Evolutionary conservation across 805 yeast genomes (phyloP).

Genomic region (Diddensiella transvaalensis): DNA sequence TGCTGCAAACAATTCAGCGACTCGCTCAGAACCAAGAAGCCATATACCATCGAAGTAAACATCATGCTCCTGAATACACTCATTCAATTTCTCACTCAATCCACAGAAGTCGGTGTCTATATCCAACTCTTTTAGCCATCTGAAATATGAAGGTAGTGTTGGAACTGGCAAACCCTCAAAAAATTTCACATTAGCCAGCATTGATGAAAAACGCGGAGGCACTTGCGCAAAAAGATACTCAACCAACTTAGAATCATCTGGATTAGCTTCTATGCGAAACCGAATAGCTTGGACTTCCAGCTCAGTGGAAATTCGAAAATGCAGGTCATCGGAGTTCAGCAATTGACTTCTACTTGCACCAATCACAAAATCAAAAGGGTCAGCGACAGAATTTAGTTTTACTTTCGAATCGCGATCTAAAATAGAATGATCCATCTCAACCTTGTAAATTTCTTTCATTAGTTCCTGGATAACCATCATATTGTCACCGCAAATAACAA

Average conservation of each 20-base stretch:
- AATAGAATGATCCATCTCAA: not conserved
- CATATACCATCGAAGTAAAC: not conserved
- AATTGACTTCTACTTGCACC: constrained; percentile 1
- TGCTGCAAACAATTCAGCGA: not conserved
- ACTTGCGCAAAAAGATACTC: constrained; percentile 1
- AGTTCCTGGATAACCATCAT: constrained; percentile 19
- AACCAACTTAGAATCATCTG: constrained; percentile 3
- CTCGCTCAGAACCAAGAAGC: not conserved
- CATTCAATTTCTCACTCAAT: not conserved
- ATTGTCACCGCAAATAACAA: constrained; percentile 60
- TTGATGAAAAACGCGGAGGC: constrained; percentile 1
- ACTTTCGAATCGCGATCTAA: not conserved
- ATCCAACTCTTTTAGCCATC: not conserved
- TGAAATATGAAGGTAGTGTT: not conserved
- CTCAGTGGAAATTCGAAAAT: constrained; percentile 1
- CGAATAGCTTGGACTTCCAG: constrained; percentile 15
- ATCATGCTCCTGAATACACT: not conserved
- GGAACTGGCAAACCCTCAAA: not conserved
- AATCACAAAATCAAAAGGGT: constrained; percentile 16
- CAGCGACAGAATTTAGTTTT: not conserved
- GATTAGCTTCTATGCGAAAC: constrained; percentile 4
- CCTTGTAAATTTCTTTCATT: not conserved
- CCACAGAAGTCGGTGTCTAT: not conserved
- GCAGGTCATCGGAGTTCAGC: constrained; percentile 7
- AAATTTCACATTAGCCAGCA: not conserved